Conservation (phyloP, 2,329 filamentous ascomycete species). For the Amphichorda felina region DNA sequence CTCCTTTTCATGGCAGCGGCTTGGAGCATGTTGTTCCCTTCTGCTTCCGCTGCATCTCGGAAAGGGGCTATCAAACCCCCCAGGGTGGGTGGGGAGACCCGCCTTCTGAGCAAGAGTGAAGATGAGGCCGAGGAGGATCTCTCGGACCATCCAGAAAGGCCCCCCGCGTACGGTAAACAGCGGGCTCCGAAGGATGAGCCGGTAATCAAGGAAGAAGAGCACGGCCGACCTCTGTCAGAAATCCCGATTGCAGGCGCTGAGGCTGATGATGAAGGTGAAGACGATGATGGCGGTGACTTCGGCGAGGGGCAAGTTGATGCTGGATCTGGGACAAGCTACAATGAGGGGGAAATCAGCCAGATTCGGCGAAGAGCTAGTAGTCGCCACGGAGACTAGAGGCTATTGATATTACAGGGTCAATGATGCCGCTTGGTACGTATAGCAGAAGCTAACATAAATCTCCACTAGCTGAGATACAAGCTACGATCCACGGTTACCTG, state of each 20-base stretch:
- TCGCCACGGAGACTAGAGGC: no score
- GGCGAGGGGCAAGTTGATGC: no score
- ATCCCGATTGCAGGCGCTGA: constrained; percentile 23
- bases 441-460: no score
- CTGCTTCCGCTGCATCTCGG: constrained; percentile 17
- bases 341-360: constrained; percentile 20
- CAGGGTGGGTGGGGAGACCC: constrained; percentile 6
- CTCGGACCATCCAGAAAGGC: constrained; percentile 30
- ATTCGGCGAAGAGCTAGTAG: constrained; percentile 15
- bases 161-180: constrained; percentile 28
- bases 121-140: constrained; percentile 14
- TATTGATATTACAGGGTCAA: no score
- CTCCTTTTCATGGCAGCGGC: constrained; percentile 52
- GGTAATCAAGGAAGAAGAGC: constrained; percentile 24
- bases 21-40: constrained; percentile 43
- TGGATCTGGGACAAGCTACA: constrained; percentile 38
- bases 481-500: no score
- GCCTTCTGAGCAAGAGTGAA: constrained; percentile 11
- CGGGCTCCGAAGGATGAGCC: constrained; percentile 26
- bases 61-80: constrained; percentile 3
- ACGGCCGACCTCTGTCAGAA: constrained; percentile 17
- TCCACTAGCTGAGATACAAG: no score
- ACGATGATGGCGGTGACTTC: constrained; percentile 6
- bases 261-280: constrained; percentile 32
- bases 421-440: no score